Evolutionary conservation across 441 rosid species (phyloP).

Genomic region (Mallotus repandus): DNA sequence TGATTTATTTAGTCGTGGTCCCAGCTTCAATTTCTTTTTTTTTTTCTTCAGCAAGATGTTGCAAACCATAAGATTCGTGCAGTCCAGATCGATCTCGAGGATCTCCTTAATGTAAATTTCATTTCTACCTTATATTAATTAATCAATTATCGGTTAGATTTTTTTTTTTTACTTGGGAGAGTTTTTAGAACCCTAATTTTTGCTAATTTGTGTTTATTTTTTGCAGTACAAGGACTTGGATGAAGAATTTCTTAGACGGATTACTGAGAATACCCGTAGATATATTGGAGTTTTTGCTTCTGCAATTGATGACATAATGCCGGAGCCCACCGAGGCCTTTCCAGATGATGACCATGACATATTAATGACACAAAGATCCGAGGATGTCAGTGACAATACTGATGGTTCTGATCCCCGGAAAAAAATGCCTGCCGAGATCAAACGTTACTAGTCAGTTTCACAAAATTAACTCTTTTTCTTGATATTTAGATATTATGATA

Average conservation of each 20-base stretch:
- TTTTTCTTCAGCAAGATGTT: slow-evolving; percentile 68
- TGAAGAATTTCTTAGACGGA: slow-evolving; percentile 66
- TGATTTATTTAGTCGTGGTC: neutral
- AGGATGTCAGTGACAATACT: slow-evolving; percentile 52
- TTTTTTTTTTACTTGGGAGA: neutral
- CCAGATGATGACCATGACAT: slow-evolving; percentile 94
- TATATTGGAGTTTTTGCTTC: slow-evolving; percentile 70
- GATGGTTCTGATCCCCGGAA: slow-evolving; percentile 73
- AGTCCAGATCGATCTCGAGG: slow-evolving; percentile 79
- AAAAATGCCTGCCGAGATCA: slow-evolving; percentile 87
- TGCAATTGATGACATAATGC: slow-evolving; percentile 82
- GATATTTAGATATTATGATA: neutral
- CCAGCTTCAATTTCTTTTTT: slow-evolving; percentile 6
- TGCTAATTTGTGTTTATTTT: neutral
- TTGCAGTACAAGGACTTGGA: slow-evolving; percentile 63
- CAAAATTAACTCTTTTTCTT: neutral
- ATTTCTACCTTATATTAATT: no score
- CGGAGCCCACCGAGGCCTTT: slow-evolving; percentile 87
- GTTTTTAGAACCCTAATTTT: slow-evolving; percentile 14
- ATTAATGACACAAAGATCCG: slow-evolving; percentile 88
- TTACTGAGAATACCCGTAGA: slow-evolving; percentile 84
- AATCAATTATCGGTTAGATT: no score
- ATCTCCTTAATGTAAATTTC: slow-evolving; percentile 61
- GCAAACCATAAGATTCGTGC: slow-evolving; percentile 83
- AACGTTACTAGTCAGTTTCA: slow-evolving; percentile 77